Base-by-base conservation (phyloP, 2,329 filamentous ascomycete genomes). In the Colletotrichum sp. region DNA sequence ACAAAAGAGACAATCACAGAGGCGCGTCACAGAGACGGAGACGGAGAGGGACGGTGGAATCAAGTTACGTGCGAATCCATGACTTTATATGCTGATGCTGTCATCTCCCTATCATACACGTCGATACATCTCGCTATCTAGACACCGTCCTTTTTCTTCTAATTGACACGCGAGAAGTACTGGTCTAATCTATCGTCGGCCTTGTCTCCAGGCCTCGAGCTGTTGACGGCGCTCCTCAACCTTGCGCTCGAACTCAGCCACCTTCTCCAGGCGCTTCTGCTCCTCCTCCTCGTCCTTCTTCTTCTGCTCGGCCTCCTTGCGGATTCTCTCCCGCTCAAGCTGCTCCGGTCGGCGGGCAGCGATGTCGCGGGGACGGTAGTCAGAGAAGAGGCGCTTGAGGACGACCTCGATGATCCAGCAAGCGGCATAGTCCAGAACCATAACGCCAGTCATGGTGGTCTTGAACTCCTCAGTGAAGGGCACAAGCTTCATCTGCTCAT, bases 291-390 rank as follows among this genome's bases (percentile, higher is more conserved):
- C 83, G 18, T 86, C 83, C 83, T 87, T 87, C 78, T 84, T 79
- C 66, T 80, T 82, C 76, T 87, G 87, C 79, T 91, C 90, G 62
- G 87, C 88, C 71, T 87, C 87, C 82, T 93, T 94, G 77, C 96
- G 90, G 76, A 88, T 87, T 70, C 89, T 86, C 85, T 98, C 96
- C 57, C 92, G 88, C 81, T 92, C 90, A 13, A 98, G 86, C 88
- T 99, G 97, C 81, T 99, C 97, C 5, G 94, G 92, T 72, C 97
- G 88, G 76, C 97, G 90, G 66, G 94, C 87, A 3, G 97, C 96
- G 80, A 99, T 98, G 81, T 98, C 97, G 82, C 98, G 96, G 3
- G 97, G 95, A 77, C 92, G 92, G 86, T 95, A 98, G 83, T 99
- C 97, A 77, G 94, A 96, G 84, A 98, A 99, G 34, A 93, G 83